phyloP scores from a whole-genome alignment of 1,139 yeast genomes.

The Kodamaea derodonti region DNA sequence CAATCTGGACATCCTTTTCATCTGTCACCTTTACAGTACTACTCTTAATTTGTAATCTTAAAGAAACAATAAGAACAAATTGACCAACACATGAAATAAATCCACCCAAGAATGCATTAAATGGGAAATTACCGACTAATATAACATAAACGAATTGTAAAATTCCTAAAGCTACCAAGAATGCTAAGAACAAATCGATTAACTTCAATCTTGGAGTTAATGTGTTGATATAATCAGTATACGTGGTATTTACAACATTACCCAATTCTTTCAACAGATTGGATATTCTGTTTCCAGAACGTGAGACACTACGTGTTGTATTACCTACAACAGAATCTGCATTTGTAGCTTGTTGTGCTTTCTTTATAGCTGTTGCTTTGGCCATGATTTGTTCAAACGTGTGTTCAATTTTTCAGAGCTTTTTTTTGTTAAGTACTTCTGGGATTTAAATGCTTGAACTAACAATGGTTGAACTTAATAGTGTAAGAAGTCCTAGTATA shows the following conservation, averaged over 20 bases:
- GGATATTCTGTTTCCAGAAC: slow-evolving; percentile 7
- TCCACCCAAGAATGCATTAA: slow-evolving; percentile 94
- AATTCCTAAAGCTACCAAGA: slow-evolving; percentile 69
- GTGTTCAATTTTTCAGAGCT: slow-evolving; percentile 3
- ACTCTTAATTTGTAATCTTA: slow-evolving; percentile 60
- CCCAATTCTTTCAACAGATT: slow-evolving; percentile 37
- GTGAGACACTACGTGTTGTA: slow-evolving; percentile 8
- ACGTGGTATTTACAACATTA: slow-evolving; percentile 47
- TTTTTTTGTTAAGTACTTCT: too few species aligned
- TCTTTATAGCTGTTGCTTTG: slow-evolving; percentile 32
- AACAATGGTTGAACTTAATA: too few species aligned
- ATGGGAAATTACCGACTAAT: slow-evolving; percentile 86
- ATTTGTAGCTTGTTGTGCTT: slow-evolving; percentile 16
- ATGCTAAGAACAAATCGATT: slow-evolving; percentile 73
- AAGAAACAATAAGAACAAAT: slow-evolving; percentile 77
- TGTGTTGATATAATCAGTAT: slow-evolving; percentile 39
- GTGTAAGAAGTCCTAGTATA: too few species aligned
- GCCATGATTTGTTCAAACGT: slow-evolving; percentile 26
- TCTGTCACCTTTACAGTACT: slow-evolving; percentile 4
- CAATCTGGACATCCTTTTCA: slow-evolving; percentile 6
- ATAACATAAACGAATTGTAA: slow-evolving; percentile 76
- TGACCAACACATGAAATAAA: slow-evolving; percentile 92
- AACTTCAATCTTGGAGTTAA: slow-evolving; percentile 53
- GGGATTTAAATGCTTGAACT: too few species aligned
- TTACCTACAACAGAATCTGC: slow-evolving; percentile 11